A percentile compares a stretch with the other conserved stretches of the same genome.
These are phyloP conservation scores for Pterocarpus macrocarpus DNA, from an alignment of 306 rosid genomes.

Conservation along the genomic window DNA sequence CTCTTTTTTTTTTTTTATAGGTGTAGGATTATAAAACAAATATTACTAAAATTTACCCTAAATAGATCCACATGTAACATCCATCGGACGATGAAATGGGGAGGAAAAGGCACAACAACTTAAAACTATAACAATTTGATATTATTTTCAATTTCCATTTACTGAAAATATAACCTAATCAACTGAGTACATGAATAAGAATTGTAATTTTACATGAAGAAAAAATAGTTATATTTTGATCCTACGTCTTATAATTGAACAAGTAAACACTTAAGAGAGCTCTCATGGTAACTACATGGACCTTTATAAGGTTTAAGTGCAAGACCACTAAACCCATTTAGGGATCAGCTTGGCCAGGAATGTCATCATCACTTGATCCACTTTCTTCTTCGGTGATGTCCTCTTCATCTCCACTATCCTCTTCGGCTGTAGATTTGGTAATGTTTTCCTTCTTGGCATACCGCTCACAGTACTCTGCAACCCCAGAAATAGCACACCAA, in stretches of 20 bases:
- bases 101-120: slow-evolving; percentile 5
- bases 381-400: slow-evolving; percentile 80
- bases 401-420: slow-evolving; percentile 78
- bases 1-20: background rate
- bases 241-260: slow-evolving; percentile 55
- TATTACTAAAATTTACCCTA: background rate
- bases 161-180: slow-evolving; percentile 34
- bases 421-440: slow-evolving; percentile 67
- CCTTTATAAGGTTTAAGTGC: slow-evolving; percentile 37
- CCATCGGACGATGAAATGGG: background rate
- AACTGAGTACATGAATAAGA: slow-evolving; percentile 46
- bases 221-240: slow-evolving; percentile 44
- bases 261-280: slow-evolving; percentile 48
- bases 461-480: slow-evolving; percentile 88
- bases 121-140: slow-evolving; percentile 15
- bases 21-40: background rate
- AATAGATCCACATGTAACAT: background rate
- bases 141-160: slow-evolving; percentile 34
- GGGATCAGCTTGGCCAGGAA: slow-evolving; percentile 94
- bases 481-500: slow-evolving; percentile 47
- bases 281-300: slow-evolving; percentile 55
- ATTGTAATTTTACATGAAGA: slow-evolving; percentile 54
- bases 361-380: slow-evolving; percentile 83
- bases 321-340: slow-evolving; percentile 39
- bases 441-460: slow-evolving; percentile 88